Conservation (phyloP, 371 early-diverging fungal species). For the Blastocladiella emersonii region DNA sequence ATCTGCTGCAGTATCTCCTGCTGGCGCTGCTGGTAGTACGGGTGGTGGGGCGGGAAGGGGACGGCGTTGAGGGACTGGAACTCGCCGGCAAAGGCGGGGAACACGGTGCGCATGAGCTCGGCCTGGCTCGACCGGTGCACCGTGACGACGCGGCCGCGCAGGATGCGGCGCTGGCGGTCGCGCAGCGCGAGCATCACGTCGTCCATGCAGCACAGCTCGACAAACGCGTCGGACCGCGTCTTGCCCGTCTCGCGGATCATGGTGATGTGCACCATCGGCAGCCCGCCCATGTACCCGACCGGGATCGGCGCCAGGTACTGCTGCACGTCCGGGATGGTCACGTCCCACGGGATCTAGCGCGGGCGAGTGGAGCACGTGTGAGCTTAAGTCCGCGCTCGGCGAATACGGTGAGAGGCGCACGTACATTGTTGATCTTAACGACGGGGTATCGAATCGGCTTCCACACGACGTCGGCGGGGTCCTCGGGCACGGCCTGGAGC, state of each 20-base stretch:
- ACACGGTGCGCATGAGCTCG: slow-evolving; percentile 44
- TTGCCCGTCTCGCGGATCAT: slow-evolving; percentile 49
- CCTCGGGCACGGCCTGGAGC: not conserved
- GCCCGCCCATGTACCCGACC: slow-evolving; percentile 14
- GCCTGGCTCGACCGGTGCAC: slow-evolving; percentile 46
- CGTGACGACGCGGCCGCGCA: slow-evolving; percentile 43
- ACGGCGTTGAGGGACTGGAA: slow-evolving; percentile 26
- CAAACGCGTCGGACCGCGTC: slow-evolving; percentile 45
- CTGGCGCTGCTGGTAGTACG: too few species aligned
- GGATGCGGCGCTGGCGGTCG: not conserved
- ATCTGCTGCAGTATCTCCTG: too few species aligned
- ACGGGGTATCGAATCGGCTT: slow-evolving; percentile 17
- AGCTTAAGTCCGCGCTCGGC: not conserved
- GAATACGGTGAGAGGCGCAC: not conserved
- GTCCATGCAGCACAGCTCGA: slow-evolving; percentile 43
- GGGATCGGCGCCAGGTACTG: slow-evolving; percentile 15
- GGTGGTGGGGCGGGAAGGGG: too few species aligned
- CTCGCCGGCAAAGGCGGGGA: slow-evolving; percentile 51
- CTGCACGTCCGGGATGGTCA: slow-evolving; percentile 16
- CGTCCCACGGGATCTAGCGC: slow-evolving; percentile 24
- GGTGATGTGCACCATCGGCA: slow-evolving; percentile 26
- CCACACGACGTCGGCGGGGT: not conserved
- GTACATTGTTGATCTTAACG: slow-evolving; percentile 20
- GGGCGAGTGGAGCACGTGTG: not conserved
- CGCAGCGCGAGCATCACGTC: slow-evolving; percentile 13